phyloP scores from a whole-genome alignment of 2,329 filamentous ascomycete species.

The Pseudocercospora vitis region DNA sequence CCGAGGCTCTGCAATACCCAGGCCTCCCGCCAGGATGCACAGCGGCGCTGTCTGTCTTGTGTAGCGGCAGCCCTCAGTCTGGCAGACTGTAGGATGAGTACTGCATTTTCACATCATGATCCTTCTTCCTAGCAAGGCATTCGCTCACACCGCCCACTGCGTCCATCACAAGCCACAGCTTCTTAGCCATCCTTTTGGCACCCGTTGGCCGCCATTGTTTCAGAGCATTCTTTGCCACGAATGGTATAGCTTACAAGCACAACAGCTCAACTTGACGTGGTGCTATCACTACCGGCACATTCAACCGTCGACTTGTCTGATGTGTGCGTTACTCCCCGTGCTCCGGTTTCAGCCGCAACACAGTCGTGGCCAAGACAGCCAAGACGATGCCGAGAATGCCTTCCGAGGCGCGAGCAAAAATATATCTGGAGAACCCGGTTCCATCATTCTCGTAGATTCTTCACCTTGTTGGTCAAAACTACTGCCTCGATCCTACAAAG shows the following conservation, averaged over 20 bases:
- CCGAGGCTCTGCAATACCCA: too few relatives aligned
- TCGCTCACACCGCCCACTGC: too few relatives aligned
- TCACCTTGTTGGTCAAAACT: slow-evolving; percentile 1
- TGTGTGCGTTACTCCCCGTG: neutral
- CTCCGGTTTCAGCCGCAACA: slow-evolving; percentile 1
- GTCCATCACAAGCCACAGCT: too few relatives aligned
- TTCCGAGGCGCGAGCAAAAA: slow-evolving; percentile 4
- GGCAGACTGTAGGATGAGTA: too few relatives aligned
- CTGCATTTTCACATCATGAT: too few relatives aligned
- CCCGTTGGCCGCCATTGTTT: neutral
- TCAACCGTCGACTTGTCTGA: neutral
- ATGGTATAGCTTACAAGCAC: neutral
- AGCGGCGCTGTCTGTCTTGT: too few relatives aligned
- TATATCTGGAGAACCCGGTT: slow-evolving; percentile 4
- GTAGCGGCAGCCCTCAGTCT: too few relatives aligned
- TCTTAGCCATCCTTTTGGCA: too few relatives aligned
- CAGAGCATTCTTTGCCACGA: neutral
- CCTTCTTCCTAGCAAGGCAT: too few relatives aligned
- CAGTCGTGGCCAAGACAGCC: slow-evolving; percentile 3
- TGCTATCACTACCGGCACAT: neutral
- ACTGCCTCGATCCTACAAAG: too few relatives aligned
- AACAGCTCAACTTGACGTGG: neutral
- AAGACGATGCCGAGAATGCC: slow-evolving; percentile 7
- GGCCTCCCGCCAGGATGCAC: too few relatives aligned
- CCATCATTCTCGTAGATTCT: neutral